phyloP scores from a whole-genome alignment of 768 basidiomycete species.

The Fomitopsis pulvina region DNA sequence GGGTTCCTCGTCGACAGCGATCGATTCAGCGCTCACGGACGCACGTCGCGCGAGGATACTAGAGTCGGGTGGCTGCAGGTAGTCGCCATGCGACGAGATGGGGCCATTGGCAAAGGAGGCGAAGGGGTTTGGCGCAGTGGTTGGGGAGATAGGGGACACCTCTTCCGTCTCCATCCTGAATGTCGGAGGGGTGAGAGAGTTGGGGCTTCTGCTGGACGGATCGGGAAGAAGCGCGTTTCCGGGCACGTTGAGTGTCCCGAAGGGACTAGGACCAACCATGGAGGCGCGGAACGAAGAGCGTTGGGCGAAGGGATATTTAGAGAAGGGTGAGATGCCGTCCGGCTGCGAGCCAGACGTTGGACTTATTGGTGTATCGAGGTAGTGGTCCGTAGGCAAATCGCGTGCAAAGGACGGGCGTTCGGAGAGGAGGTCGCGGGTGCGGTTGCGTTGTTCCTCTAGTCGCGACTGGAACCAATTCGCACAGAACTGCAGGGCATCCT shows the following conservation, averaged over 20 bases:
- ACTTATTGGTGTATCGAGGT: slow-evolving; percentile 42
- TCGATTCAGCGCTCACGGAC: slow-evolving; percentile 94
- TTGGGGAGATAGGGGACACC: slow-evolving; percentile 54
- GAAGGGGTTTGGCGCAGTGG: slow-evolving; percentile 36
- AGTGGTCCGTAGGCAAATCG: slow-evolving; percentile 53
- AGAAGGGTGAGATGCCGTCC: slow-evolving; percentile 49
- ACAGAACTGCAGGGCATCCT: slow-evolving; percentile 87
- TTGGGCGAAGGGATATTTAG: slow-evolving; percentile 39
- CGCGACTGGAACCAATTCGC: slow-evolving; percentile 92
- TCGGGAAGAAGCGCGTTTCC: slow-evolving; percentile 70
- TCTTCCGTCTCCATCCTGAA: slow-evolving; percentile 57
- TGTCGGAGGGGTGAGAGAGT: slow-evolving; percentile 31
- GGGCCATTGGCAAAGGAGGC: slow-evolving; percentile 27
- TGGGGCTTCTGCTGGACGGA: slow-evolving; percentile 20
- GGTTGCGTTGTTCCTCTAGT: slow-evolving; percentile 76
- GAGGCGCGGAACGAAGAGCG: slow-evolving; percentile 50
- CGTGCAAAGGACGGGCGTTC: slow-evolving; percentile 44
- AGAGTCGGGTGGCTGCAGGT: slow-evolving; percentile 65
- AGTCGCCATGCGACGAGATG: slow-evolving; percentile 44
- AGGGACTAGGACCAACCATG: slow-evolving; percentile 54
- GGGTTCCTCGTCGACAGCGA: slow-evolving; percentile 66
- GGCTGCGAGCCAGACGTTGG: slow-evolving; percentile 30
- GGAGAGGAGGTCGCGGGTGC: slow-evolving; percentile 59
- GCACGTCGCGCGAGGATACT: slow-evolving; percentile 86
- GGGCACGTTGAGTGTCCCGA: slow-evolving; percentile 73